Conservation (phyloP, 352 stramenopile genomes). For the Phytopythium oedochilum region DNA sequence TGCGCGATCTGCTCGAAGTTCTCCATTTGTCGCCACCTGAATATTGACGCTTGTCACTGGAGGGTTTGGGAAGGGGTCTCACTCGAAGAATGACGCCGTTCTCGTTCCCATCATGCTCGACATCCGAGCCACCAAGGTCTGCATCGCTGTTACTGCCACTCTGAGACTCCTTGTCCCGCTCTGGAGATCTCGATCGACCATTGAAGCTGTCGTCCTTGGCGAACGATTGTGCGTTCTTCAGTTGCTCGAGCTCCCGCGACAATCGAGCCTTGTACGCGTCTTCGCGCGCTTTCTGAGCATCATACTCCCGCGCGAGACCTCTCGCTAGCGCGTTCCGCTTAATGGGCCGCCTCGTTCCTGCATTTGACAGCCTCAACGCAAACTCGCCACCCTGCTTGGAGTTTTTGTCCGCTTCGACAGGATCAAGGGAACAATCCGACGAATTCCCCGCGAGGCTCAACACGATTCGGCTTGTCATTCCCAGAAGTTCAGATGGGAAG, state of each 20-base stretch:
- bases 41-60: neutral
- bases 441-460: neutral
- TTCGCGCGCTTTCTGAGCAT: slow-evolving; percentile 24
- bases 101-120: neutral
- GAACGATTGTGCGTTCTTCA: neutral
- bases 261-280: slow-evolving; percentile 17
- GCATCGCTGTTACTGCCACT: neutral
- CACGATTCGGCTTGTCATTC: neutral
- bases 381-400: neutral
- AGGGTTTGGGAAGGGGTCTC: neutral
- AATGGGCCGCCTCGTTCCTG: neutral
- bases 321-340: slow-evolving; percentile 12
- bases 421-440: neutral
- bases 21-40: neutral
- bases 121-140: neutral
- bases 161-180: neutral
- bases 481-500: neutral
- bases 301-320: slow-evolving; percentile 24
- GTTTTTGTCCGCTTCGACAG: neutral
- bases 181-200: neutral
- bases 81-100: neutral
- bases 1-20: neutral
- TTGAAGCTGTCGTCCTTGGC: neutral
- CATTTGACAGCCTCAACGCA: neutral
- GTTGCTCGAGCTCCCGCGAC: slow-evolving; percentile 4